phyloP scores from a whole-genome alignment of 2,329 filamentous ascomycete genomes.

The Epicoccum sorghinum region DNA sequence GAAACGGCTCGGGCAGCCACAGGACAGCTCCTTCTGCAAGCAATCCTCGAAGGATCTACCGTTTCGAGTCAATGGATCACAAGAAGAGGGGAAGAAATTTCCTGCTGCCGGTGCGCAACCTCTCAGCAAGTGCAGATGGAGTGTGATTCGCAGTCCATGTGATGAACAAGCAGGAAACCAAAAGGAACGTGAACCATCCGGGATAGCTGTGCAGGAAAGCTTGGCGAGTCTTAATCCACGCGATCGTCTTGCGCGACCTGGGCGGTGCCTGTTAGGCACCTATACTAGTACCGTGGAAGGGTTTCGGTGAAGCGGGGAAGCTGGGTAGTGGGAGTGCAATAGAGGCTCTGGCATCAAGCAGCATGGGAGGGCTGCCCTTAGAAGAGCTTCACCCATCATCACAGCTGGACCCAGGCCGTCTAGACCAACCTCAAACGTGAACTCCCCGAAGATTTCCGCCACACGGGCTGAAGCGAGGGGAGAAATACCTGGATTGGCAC shows the following conservation, averaged over 20 bases:
- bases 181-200: slow-evolving; percentile 13
- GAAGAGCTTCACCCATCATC: background rate
- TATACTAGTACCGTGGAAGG: slow-evolving; percentile 8
- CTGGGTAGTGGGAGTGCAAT: background rate
- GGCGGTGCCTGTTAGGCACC: slow-evolving; percentile 13
- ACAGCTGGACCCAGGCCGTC: slow-evolving; percentile 1
- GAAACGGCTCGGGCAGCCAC: slow-evolving; percentile 23
- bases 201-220: slow-evolving; percentile 20
- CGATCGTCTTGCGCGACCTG: slow-evolving; percentile 17
- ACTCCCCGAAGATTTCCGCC: slow-evolving; percentile 1
- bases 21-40: slow-evolving; percentile 3
- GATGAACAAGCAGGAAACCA: slow-evolving; percentile 6
- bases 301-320: slow-evolving; percentile 10
- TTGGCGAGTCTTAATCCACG: slow-evolving; percentile 35
- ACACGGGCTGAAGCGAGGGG: slow-evolving; percentile 10
- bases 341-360: slow-evolving; percentile 5
- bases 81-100: background rate
- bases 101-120: background rate
- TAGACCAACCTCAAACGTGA: slow-evolving; percentile 4
- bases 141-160: slow-evolving; percentile 15
- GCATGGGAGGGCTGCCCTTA: slow-evolving; percentile 1
- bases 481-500: background rate
- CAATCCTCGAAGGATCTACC: background rate
- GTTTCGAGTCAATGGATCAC: background rate
- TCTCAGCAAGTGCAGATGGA: slow-evolving; percentile 17